Percentiles rank a stretch among this genome's conserved stretches.
phyloP scores from a whole-genome alignment of 768 basidiomycete species.

The Clavaria fumosa region DNA sequence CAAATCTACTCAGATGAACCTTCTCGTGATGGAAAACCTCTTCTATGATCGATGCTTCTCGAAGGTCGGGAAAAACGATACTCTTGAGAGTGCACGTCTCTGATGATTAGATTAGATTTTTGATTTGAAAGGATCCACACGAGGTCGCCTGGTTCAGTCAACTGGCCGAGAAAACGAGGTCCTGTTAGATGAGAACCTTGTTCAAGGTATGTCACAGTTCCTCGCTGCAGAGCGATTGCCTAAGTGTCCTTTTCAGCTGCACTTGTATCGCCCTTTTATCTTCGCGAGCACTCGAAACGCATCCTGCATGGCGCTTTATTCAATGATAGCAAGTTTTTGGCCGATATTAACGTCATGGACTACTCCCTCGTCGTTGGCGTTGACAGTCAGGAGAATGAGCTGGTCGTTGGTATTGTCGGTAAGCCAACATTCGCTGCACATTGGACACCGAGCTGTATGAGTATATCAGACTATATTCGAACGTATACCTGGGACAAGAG shows the following conservation, averaged over 20 bases:
- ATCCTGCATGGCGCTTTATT: constrained; percentile 80
- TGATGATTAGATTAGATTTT: constrained; percentile 53
- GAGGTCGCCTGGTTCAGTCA: constrained; percentile 84
- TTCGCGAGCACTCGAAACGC: constrained; percentile 93
- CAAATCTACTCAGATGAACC: constrained; percentile 83
- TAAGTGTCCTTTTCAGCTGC: constrained; percentile 34
- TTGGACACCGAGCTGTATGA: constrained; percentile 2
- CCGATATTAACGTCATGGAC: constrained; percentile 93
- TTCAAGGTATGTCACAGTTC: constrained; percentile 46
- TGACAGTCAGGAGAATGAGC: constrained; percentile 74
- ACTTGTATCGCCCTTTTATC: constrained; percentile 77
- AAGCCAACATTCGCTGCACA: constrained; percentile 19
- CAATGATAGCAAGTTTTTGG: constrained; percentile 92
- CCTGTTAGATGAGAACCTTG: constrained; percentile 89
- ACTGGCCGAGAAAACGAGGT: constrained; percentile 89
- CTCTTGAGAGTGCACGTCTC: constrained; percentile 23
- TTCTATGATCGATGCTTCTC: constrained; percentile 88
- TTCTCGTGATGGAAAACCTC: constrained; percentile 95
- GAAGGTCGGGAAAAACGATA: constrained; percentile 34
- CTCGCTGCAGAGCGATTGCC: neutral
- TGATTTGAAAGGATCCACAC: constrained; percentile 90
- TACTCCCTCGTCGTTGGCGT: constrained; percentile 92
- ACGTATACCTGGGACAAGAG: constrained; percentile 99
- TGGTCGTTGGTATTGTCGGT: constrained; percentile 97
- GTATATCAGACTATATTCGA: constrained; percentile 70